Conservation (phyloP, 108 stramenopile species). For the Stephanodiscus triporus region DNA sequence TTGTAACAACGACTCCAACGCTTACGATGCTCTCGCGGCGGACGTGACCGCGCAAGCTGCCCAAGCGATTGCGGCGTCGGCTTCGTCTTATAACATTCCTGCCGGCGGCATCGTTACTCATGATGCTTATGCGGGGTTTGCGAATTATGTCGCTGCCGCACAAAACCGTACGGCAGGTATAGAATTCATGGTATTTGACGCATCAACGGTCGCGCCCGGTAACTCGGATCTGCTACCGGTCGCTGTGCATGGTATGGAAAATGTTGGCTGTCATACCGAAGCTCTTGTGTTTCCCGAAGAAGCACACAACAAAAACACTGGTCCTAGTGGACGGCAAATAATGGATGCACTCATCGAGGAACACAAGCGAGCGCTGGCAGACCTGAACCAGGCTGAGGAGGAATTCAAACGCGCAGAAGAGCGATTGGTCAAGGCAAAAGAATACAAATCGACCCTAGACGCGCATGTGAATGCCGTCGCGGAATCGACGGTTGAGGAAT, state of each 20-base stretch:
- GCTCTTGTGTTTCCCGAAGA: neutral
- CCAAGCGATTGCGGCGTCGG: constrained; percentile 16
- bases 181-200: neutral
- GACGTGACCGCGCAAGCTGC: constrained; percentile 11
- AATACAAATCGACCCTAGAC: constrained; percentile 15
- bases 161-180: neutral
- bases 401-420: constrained; percentile 21
- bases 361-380: constrained; percentile 6
- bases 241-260: neutral
- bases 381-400: constrained; percentile 15
- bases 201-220: neutral
- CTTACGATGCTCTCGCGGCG: neutral
- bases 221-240: neutral
- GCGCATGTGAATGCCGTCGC: constrained; percentile 13
- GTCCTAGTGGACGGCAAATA: neutral
- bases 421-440: constrained; percentile 12
- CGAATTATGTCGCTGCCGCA: constrained; percentile 3
- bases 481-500: constrained; percentile 16
- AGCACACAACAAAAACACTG: neutral
- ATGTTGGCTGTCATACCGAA: neutral
- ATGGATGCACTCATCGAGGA: constrained; percentile 27
- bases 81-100: constrained; percentile 6
- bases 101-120: neutral
- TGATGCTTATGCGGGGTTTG: constrained; percentile 2
- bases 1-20: neutral